Conservation (phyloP, 495 filamentous ascomycete genomes). For the Xylaria grammica region DNA sequence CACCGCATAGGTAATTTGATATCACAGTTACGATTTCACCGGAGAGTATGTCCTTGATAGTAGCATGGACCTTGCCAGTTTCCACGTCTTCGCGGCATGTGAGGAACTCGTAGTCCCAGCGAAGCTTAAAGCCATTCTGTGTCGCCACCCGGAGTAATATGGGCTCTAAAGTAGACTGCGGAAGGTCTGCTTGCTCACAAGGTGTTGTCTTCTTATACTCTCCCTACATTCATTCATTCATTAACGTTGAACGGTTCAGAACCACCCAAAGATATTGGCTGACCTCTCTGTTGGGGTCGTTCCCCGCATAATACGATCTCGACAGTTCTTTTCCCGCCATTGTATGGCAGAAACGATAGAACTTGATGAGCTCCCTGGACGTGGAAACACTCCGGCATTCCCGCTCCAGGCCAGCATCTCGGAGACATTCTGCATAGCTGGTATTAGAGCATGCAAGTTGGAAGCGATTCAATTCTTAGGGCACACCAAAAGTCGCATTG, state of each 20-base stretch:
- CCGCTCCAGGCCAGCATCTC: slow-evolving; percentile 52
- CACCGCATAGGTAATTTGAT: slow-evolving; percentile 62
- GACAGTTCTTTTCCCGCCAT: slow-evolving; percentile 51
- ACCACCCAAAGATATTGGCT: slow-evolving; percentile 36
- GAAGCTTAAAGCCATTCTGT: slow-evolving; percentile 46
- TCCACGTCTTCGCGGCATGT: slow-evolving; percentile 32
- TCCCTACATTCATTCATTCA: slow-evolving; percentile 53
- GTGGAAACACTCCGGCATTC: slow-evolving; percentile 38
- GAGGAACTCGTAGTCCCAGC: slow-evolving; percentile 51
- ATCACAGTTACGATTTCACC: slow-evolving; percentile 49
- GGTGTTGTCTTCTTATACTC: slow-evolving; percentile 59
- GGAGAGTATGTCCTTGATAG: slow-evolving; percentile 50
- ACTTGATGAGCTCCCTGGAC: slow-evolving; percentile 32
- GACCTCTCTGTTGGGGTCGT: slow-evolving; percentile 34
- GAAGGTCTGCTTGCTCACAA: slow-evolving; percentile 52
- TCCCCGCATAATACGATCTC: slow-evolving; percentile 54
- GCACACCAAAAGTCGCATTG: slow-evolving; percentile 20
- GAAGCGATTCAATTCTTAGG: neutral
- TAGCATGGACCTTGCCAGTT: slow-evolving; percentile 41
- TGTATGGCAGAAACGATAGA: slow-evolving; percentile 20
- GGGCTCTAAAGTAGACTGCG: slow-evolving; percentile 59
- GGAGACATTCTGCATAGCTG: slow-evolving; percentile 51
- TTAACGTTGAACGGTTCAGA: slow-evolving; percentile 43
- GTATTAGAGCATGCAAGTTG: neutral
- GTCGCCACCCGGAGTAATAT: slow-evolving; percentile 53